Conservation (phyloP, 2,329 filamentous ascomycete species). For the Apiospora sp. region DNA sequence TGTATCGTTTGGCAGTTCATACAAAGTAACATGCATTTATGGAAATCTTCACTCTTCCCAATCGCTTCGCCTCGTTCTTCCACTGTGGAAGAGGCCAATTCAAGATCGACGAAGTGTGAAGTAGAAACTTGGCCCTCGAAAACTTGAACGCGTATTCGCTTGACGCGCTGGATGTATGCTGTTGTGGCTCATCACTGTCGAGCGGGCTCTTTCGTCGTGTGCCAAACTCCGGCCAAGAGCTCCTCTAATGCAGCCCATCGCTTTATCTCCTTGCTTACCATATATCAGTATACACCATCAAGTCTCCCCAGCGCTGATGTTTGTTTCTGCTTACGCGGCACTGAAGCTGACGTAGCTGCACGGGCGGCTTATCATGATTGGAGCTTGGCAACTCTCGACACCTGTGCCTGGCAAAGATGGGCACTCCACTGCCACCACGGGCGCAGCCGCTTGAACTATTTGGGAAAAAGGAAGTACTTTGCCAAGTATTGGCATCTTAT, state of each 20-base stretch:
- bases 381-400: background rate
- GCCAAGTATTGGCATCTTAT: background rate
- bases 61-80: background rate
- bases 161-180: too few species aligned
- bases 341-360: background rate
- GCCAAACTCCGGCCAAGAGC: too few species aligned
- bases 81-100: too few species aligned
- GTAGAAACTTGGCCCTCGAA: too few species aligned
- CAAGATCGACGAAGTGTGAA: too few species aligned
- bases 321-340: background rate
- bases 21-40: background rate
- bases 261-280: too few species aligned
- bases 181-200: too few species aligned
- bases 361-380: background rate
- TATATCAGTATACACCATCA: too few species aligned
- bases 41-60: background rate
- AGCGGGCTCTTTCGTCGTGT: too few species aligned
- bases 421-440: background rate
- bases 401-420: background rate
- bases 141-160: too few species aligned
- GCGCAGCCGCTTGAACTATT: background rate
- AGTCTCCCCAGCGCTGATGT: too few species aligned
- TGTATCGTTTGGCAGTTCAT: background rate
- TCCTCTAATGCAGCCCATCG: too few species aligned
- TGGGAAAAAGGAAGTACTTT: background rate